phyloP scores from a whole-genome alignment of 257 asterid genomes.

The Rehmannia glutinosa region DNA sequence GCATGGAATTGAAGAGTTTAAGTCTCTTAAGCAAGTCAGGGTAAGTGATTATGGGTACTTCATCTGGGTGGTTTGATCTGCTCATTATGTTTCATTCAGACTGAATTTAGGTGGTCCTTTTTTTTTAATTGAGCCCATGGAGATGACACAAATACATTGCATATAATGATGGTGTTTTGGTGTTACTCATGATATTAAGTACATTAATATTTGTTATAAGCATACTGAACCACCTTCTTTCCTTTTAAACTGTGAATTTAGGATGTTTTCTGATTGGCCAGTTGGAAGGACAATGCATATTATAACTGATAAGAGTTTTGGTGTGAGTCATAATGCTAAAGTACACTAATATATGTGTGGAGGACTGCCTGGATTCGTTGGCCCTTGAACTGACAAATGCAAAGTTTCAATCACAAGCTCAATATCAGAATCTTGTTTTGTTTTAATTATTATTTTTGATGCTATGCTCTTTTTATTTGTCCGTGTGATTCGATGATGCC shows the following conservation, averaged over 20 bases:
- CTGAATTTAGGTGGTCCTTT: too few species aligned
- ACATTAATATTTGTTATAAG: background rate
- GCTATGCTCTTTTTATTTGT: background rate
- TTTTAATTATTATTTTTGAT: background rate
- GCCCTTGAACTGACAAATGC: background rate
- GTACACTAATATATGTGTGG: too few species aligned
- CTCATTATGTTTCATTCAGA: background rate
- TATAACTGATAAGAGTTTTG: background rate
- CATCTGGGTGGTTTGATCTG: background rate
- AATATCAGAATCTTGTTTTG: background rate
- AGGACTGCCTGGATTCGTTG: background rate
- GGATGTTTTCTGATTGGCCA: too few species aligned
- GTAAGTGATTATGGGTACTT: conserved; percentile 43
- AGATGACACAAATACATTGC: background rate
- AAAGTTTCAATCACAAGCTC: background rate
- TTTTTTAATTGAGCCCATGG: too few species aligned
- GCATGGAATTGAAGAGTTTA: conserved; percentile 78
- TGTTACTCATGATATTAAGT: background rate
- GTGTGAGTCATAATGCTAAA: background rate
- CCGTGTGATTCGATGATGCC: background rate
- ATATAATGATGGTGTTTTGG: background rate
- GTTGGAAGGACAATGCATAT: background rate
- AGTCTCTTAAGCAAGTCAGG: conserved; percentile 92
- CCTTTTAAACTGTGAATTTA: background rate
- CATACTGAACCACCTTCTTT: background rate